These are phyloP conservation scores for Fusarium incarnatum DNA, from an alignment of 2,329 filamentous ascomycete species.

Conservation along the genomic window DNA sequence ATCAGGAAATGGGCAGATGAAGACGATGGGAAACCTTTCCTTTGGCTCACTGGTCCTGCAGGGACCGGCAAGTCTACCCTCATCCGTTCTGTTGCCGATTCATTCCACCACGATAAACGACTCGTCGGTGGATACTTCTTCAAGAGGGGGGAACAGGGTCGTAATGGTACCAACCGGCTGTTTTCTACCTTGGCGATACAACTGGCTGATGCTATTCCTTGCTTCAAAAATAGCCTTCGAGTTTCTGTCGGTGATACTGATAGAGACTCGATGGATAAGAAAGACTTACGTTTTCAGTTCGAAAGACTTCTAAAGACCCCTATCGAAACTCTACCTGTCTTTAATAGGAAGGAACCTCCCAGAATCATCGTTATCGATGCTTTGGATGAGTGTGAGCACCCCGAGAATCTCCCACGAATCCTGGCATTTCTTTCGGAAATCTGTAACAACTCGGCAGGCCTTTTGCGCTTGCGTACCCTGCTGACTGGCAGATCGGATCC, in stretches of 20 bases:
- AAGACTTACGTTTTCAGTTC: too few species aligned
- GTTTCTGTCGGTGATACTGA: accelerated
- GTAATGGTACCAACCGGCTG: background rate
- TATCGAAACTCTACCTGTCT: too few species aligned
- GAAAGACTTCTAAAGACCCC: too few species aligned
- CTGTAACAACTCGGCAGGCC: too few species aligned
- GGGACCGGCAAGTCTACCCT: background rate
- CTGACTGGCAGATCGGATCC: too few species aligned
- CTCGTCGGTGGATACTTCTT: too few species aligned
- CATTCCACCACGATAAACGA: too few species aligned
- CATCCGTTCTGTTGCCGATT: accelerated
- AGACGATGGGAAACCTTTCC: accelerated
- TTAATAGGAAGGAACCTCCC: too few species aligned
- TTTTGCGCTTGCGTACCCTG: too few species aligned
- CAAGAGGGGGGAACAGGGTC: background rate
- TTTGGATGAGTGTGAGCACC: background rate
- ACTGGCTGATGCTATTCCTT: background rate
- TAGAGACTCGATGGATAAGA: background rate
- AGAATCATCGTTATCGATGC: background rate
- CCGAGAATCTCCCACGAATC: background rate
- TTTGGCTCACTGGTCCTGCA: background rate
- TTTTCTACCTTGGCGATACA: background rate
- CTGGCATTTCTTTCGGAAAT: accelerated
- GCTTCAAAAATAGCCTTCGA: background rate
- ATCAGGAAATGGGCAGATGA: background rate